Conservation (phyloP, 1,284 basidiomycete species). For the Sphagnurus paluster region DNA sequence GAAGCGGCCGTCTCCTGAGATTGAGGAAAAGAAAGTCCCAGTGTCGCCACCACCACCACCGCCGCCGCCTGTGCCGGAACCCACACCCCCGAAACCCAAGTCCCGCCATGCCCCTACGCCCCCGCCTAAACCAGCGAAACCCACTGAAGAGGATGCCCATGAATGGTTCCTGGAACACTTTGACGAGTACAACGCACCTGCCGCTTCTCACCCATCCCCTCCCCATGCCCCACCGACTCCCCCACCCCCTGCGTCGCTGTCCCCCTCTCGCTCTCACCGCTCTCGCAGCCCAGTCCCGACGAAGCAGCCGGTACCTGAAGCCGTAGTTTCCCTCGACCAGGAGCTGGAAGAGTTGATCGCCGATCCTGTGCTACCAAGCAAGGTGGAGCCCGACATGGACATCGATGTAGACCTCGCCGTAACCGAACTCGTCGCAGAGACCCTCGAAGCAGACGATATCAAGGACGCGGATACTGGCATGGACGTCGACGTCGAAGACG, state of each 20-base stretch:
- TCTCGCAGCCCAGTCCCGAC: constrained; percentile 7
- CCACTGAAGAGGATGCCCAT: constrained; percentile 48
- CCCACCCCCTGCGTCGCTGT: constrained; percentile 11
- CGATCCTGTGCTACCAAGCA: constrained; percentile 22
- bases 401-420: constrained; percentile 43
- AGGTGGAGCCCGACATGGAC: constrained; percentile 32
- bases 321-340: constrained; percentile 43
- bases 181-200: constrained; percentile 33
- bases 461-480: constrained; percentile 31
- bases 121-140: constrained; percentile 11
- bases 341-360: constrained; percentile 35
- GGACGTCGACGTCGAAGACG: constrained; percentile 69
- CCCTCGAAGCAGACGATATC: constrained; percentile 30
- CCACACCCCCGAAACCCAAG: constrained; percentile 13
- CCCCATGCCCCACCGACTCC: constrained; percentile 10
- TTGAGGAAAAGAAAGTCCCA: constrained; percentile 8
- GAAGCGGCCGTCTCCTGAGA: constrained; percentile 16
- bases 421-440: constrained; percentile 40
- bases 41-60: constrained; percentile 8
- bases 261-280: constrained; percentile 8
- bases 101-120: constrained; percentile 7
- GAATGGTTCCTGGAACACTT: constrained; percentile 61
- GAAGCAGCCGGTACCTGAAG: constrained; percentile 25
- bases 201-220: constrained; percentile 10
- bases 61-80: neutral